These are phyloP conservation scores for Trichomonas vaginalis DNA, from an alignment of 208 protist genomes.

Conservation along the genomic window DNA sequence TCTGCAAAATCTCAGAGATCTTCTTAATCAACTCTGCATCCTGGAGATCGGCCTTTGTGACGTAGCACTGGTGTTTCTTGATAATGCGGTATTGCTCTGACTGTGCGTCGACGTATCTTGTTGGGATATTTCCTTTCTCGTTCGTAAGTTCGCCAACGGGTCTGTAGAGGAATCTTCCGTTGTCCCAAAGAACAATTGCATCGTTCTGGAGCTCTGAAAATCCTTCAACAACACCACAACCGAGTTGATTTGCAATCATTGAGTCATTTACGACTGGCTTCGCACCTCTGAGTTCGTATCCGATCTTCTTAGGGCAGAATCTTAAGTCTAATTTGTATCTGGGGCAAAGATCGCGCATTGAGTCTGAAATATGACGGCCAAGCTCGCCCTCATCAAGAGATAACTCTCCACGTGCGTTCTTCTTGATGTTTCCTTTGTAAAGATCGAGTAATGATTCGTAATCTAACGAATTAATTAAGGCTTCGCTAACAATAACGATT, in stretches of 20 bases:
- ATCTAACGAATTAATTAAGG: conserved; percentile 19
- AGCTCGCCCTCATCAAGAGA: conserved; percentile 25
- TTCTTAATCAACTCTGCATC: neutral
- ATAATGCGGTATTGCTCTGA: conserved; percentile 20
- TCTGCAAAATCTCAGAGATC: neutral
- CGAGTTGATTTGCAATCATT: conserved; percentile 20
- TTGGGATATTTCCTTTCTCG: neutral
- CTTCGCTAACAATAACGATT: conserved; percentile 22
- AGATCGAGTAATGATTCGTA: neutral
- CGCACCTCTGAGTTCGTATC: conserved; percentile 29
- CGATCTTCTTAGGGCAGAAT: neutral
- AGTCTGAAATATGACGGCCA: neutral
- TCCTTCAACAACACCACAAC: conserved; percentile 10
- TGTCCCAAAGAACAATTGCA: neutral
- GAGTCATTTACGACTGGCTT: conserved; percentile 18
- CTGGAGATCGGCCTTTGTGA: conserved; percentile 1
- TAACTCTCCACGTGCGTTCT: neutral
- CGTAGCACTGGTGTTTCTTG: neutral
- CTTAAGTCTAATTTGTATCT: neutral
- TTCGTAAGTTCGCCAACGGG: neutral
- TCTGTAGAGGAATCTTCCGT: neutral
- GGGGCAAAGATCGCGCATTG: neutral
- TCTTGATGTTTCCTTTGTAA: neutral
- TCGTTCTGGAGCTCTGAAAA: neutral
- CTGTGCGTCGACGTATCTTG: neutral